A percentile compares a stretch with the other conserved stretches of the same genome.
These are phyloP conservation scores for Fusarium graminum DNA, from an alignment of 2,329 filamentous ascomycete species.

Conservation along the genomic window DNA sequence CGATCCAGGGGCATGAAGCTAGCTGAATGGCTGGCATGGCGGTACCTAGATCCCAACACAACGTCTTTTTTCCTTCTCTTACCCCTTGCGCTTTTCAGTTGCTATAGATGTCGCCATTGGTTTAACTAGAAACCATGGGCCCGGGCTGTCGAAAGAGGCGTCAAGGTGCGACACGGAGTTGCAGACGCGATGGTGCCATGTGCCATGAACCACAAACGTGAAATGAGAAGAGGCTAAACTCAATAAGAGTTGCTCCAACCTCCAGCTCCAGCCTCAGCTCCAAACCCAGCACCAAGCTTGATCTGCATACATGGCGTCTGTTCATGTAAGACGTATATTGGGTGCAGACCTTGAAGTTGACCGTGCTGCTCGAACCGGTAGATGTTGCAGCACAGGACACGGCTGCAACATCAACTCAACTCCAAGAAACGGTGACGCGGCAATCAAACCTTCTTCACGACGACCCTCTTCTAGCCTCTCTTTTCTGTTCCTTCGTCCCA, in stretches of 20 bases:
- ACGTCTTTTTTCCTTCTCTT: background rate
- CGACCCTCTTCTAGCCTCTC: conserved; percentile 12
- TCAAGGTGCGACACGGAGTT: conserved; percentile 27
- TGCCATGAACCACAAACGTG: conserved; percentile 1
- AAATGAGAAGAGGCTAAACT: conserved; percentile 12
- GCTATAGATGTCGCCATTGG: background rate
- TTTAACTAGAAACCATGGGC: conserved; percentile 9
- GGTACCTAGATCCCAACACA: conserved; percentile 12
- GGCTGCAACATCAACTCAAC: background rate
- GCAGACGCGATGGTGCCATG: conserved; percentile 34
- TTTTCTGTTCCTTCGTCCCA: conserved; percentile 9
- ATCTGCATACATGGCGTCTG: conserved; percentile 5
- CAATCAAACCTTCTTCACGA: conserved; percentile 13
- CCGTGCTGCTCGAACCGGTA: background rate
- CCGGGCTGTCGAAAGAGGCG: conserved; percentile 34
- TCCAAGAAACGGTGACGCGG: background rate
- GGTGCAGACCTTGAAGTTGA: background rate
- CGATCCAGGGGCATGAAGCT: conserved; percentile 27
- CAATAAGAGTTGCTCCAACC: conserved; percentile 6
- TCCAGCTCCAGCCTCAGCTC: conserved; percentile 27
- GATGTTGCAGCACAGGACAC: conserved; percentile 13
- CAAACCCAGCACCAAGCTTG: conserved; percentile 15
- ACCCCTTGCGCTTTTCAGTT: conserved; percentile 1
- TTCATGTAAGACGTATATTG: conserved; percentile 8
- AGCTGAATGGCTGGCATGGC: background rate